Evolutionary conservation across 1,139 yeast species (phyloP), one percentile per base, ranked within the genome.

Genomic region (Oligophagozyma castellii): DNA sequence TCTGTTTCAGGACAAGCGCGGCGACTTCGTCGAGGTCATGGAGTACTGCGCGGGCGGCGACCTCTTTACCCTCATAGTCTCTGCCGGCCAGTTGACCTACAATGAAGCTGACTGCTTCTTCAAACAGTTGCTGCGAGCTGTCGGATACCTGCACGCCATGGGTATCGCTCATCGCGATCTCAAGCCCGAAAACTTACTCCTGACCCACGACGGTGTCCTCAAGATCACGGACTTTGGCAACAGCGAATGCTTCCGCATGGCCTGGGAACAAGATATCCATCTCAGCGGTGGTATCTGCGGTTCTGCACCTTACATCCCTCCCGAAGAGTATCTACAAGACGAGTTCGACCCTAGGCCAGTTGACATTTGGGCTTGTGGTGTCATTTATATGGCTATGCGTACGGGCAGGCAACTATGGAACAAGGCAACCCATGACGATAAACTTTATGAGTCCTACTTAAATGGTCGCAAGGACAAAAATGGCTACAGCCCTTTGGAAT

Each of bases 1-100:
- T 52, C 59, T 89, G 31, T 65, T 86, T 55, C 80, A 79, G 53
- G 95, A 86, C 55, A 81, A 86, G 14, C 78, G 80, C 43, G 94
- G 94, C 22, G 94, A 80, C 43, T 89, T 78, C 53, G 84, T 93
- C 53, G 95, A 84, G 57, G 95, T 89, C 28, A 83, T 89, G 95
- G 95, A 89, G 58, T 89, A 72, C 47, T 89, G 96, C 52, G 69
- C 86, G 1, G 96, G 95, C 22, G 98, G 98, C 31, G 96, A 89
- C 53, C 61, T 89, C 36, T 89, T 80, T 54, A 76, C 94, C 1
- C 61, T 84, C 34, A 80, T 89, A 40, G 69, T 83, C 30, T 77
- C 93, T 1, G 70, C 84, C 14, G 94, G 93, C 12, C 80, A 76
- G 45, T 61, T 89, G 34, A 93, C 81, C 45, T 74, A 73, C 36